These are phyloP conservation scores for Colletotrichum sp. DNA, from an alignment of 2,329 filamentous ascomycete species.

Conservation along the genomic window DNA sequence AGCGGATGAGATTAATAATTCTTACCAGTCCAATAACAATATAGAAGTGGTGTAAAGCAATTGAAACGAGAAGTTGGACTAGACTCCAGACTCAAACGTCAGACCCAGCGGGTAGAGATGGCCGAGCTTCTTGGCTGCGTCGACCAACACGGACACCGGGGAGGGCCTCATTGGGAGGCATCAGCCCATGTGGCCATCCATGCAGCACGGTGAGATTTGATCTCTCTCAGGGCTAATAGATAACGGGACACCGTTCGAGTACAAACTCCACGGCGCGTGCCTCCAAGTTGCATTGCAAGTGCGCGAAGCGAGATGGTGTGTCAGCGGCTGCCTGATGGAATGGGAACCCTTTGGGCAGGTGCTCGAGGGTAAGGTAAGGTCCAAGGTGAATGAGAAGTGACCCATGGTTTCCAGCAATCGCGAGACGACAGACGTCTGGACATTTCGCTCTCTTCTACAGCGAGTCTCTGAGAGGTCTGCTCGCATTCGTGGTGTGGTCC, in stretches of 20 bases:
- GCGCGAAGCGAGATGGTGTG: conserved; percentile 6
- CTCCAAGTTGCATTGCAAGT: neutral
- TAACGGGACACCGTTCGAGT: neutral
- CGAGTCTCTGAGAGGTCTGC: neutral
- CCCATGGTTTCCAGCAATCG: neutral
- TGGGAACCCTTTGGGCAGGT: neutral
- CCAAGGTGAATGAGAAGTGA: neutral
- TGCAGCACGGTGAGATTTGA: neutral
- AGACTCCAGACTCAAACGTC: neutral
- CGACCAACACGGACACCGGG: neutral
- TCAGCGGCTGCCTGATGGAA: conserved; percentile 13
- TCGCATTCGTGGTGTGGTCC: neutral
- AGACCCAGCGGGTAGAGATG: neutral
- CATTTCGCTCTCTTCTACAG: neutral
- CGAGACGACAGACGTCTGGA: neutral
- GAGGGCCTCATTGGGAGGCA: neutral
- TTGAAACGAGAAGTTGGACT: neutral
- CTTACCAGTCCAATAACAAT: neutral
- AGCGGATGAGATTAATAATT: neutral
- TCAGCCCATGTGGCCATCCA: neutral
- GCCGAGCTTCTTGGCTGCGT: neutral
- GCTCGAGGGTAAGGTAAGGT: conserved; percentile 1
- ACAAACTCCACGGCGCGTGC: neutral
- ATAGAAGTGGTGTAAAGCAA: neutral
- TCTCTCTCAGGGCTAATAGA: neutral